Evolutionary conservation across 108 stramenopile genomes (phyloP).

Genomic region (Nitzschia putrida): DNA sequence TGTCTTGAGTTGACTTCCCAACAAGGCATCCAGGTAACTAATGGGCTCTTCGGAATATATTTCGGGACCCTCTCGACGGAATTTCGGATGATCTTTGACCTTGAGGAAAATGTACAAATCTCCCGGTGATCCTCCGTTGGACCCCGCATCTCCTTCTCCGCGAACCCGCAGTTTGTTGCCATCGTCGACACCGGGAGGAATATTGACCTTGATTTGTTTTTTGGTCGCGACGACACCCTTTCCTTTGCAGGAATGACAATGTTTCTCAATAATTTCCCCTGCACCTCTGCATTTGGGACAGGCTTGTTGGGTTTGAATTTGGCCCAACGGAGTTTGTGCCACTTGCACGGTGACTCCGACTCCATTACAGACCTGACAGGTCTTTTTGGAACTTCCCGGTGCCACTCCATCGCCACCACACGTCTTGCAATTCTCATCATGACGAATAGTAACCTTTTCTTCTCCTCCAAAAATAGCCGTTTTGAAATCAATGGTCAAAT

Average conservation of each 20-base stretch:
- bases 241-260: constrained; percentile 92
- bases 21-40: constrained; percentile 92
- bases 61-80: constrained; percentile 93
- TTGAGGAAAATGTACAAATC: constrained; percentile 96
- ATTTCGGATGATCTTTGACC: constrained; percentile 87
- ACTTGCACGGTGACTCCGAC: constrained; percentile 91
- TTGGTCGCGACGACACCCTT: constrained; percentile 90
- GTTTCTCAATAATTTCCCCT: constrained; percentile 91
- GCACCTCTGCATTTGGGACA: constrained; percentile 94
- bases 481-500: constrained; percentile 93
- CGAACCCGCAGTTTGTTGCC: constrained; percentile 95
- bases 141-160: constrained; percentile 95
- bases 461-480: constrained; percentile 95
- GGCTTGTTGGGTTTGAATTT: constrained; percentile 94
- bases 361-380: constrained; percentile 87
- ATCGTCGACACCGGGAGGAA: constrained; percentile 95
- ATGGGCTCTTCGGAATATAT: constrained; percentile 89
- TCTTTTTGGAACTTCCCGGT: constrained; percentile 77
- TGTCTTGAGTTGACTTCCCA: constrained; percentile 89
- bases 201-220: constrained; percentile 94
- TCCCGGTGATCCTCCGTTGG: constrained; percentile 91
- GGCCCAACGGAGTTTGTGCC: constrained; percentile 93
- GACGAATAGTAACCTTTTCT: constrained; percentile 93
- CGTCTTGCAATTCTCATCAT: constrained; percentile 89
- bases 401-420: constrained; percentile 89